Evolutionary conservation across 176 grass and related monocot genomes (phyloP).

Genomic region (Lolium multiflorum): DNA sequence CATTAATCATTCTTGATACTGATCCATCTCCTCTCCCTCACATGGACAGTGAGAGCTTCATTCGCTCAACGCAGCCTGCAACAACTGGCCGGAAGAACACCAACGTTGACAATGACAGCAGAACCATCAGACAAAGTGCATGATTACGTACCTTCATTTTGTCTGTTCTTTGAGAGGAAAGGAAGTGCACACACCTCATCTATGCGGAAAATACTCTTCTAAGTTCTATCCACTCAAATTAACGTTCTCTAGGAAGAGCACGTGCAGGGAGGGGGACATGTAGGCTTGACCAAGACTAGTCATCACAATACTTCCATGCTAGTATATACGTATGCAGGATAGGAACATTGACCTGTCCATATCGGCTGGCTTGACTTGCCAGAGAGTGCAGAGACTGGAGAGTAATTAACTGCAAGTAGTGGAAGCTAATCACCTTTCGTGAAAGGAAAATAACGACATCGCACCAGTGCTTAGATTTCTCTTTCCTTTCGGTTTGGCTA

Average conservation of each 20-base stretch:
- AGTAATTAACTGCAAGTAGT: background rate
- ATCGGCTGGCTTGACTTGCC: background rate
- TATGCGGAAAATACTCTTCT: slow-evolving; percentile 3
- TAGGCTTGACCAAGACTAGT: slow-evolving; percentile 41
- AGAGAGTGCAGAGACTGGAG: background rate
- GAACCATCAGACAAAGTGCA: slow-evolving; percentile 23
- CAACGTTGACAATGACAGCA: background rate
- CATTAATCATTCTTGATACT: background rate
- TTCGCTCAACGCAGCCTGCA: background rate
- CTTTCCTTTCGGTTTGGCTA: background rate
- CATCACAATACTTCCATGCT: background rate
- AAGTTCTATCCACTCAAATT: background rate
- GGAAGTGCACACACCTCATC: background rate
- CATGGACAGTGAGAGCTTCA: background rate
- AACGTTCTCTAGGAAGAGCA: background rate
- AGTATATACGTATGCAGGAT: background rate
- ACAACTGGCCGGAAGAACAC: background rate
- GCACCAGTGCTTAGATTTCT: background rate
- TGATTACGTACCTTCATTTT: too few relatives aligned
- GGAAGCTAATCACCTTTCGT: background rate
- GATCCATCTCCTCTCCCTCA: too few relatives aligned
- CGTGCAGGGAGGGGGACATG: background rate
- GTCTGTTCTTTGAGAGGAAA: background rate
- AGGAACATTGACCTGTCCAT: background rate
- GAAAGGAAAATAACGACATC: background rate